Percentiles rank a stretch among this genome's conserved stretches.
phyloP scores from a whole-genome alignment of 257 asterid genomes.

The Marsdenia floribunda region DNA sequence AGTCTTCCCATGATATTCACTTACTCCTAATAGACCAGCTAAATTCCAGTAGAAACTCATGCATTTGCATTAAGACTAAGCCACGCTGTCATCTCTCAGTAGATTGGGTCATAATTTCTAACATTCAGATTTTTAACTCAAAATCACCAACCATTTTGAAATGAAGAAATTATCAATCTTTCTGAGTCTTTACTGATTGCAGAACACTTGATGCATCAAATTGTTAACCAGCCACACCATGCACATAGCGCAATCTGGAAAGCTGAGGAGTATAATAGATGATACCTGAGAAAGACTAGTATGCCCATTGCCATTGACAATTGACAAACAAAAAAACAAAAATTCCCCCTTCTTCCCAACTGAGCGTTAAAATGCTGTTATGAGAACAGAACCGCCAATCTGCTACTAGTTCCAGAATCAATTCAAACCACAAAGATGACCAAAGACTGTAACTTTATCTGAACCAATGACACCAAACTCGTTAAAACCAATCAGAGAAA shows the following conservation, averaged over 20 bases:
- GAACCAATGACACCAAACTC: conserved; percentile 1
- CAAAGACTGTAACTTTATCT: conserved; percentile 4
- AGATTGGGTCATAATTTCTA: neutral
- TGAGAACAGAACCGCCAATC: neutral
- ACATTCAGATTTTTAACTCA: neutral
- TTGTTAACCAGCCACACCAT: neutral
- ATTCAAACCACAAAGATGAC: neutral
- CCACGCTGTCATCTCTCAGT: neutral
- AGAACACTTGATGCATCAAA: neutral
- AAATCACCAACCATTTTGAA: neutral
- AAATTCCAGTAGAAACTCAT: neutral
- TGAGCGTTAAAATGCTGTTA: neutral
- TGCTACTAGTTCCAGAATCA: conserved; percentile 1
- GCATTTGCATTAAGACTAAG: neutral
- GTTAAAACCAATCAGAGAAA: conserved; percentile 4
- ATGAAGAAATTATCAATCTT: neutral
- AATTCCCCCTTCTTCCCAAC: neutral
- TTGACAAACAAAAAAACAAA: neutral
- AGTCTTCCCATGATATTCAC: neutral
- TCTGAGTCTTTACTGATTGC: neutral
- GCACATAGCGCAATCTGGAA: neutral
- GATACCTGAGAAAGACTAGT: neutral
- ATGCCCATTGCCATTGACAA: neutral
- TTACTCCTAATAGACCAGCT: neutral
- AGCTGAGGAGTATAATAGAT: neutral